Conservation (phyloP, 2,329 filamentous ascomycete species). For the Fusarium hostae region DNA sequence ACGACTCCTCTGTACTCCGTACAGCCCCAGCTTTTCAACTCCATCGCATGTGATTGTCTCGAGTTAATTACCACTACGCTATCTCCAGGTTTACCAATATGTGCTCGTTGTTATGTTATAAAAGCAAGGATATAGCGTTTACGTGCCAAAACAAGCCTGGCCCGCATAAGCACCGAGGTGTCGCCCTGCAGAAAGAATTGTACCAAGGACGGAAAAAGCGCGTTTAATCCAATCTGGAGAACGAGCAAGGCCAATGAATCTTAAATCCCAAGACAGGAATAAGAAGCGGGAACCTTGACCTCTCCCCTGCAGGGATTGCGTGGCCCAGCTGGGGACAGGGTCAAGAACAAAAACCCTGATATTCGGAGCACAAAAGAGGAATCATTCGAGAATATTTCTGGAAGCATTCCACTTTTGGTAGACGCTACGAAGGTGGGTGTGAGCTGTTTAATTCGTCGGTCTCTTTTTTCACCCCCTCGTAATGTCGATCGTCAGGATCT, state of each 20-base stretch:
- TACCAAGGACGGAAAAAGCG: neutral
- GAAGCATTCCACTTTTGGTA: conserved; percentile 28
- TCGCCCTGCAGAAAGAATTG: conserved; percentile 18
- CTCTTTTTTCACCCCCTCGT: neutral
- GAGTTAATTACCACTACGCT: neutral
- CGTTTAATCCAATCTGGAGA: conserved; percentile 3
- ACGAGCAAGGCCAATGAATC: neutral
- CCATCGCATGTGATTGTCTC: conserved; percentile 38
- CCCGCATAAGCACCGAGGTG: conserved; percentile 45
- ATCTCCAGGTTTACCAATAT: neutral
- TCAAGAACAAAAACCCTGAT: conserved; percentile 14
- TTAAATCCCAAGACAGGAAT: neutral
- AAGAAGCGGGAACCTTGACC: neutral
- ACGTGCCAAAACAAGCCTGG: conserved; percentile 13
- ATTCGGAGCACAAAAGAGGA: conserved; percentile 18
- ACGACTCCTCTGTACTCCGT: neutral
- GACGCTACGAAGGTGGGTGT: conserved; percentile 25
- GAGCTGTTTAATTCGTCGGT: neutral
- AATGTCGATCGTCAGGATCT: conserved; percentile 15
- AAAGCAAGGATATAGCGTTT: conserved; percentile 23
- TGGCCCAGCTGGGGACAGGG: neutral
- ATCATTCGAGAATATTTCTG: conserved; percentile 43
- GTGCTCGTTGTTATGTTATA: conserved; percentile 21
- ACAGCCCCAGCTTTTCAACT: neutral
- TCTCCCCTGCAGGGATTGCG: conserved; percentile 26